Conservation (phyloP, 441 rosid genomes). For the Gossypium trilobum region DNA sequence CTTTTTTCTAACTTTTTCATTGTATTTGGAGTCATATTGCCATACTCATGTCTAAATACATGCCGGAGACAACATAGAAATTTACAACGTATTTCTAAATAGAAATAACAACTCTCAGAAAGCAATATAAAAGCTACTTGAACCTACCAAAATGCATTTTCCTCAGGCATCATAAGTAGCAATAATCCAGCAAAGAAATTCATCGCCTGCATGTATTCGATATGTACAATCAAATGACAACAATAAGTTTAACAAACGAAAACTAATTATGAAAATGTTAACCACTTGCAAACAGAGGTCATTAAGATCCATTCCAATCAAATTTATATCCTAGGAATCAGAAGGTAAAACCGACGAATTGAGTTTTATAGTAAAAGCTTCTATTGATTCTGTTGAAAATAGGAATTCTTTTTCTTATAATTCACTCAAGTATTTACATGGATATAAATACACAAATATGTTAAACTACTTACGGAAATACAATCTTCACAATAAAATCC, state of each 20-base stretch:
- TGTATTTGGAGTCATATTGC: background rate
- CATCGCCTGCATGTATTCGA: constrained; percentile 53
- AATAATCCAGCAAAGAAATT: constrained; percentile 68
- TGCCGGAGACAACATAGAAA: background rate
- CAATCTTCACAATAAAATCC: too few species aligned
- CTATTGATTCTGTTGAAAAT: background rate
- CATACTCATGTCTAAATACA: background rate
- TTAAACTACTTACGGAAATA: too few species aligned
- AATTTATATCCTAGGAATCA: background rate
- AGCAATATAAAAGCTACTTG: constrained; percentile 15
- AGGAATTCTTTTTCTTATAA: too few species aligned
- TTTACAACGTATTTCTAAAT: background rate
- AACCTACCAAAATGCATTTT: constrained; percentile 73
- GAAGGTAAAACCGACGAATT: background rate
- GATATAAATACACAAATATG: too few species aligned
- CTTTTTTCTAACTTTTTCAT: background rate
- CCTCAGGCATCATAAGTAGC: constrained; percentile 73
- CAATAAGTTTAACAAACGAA: background rate
- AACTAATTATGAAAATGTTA: background rate
- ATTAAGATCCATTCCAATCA: background rate
- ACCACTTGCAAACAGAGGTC: background rate
- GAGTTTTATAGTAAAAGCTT: background rate
- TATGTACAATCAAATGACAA: constrained; percentile 13
- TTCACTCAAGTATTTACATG: too few species aligned
- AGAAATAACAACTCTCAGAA: constrained; percentile 13